Percentiles rank a stretch among this genome's conserved stretches.
phyloP scores from a whole-genome alignment of 768 basidiomycete species.

The Clitopilus passeckerianus region DNA sequence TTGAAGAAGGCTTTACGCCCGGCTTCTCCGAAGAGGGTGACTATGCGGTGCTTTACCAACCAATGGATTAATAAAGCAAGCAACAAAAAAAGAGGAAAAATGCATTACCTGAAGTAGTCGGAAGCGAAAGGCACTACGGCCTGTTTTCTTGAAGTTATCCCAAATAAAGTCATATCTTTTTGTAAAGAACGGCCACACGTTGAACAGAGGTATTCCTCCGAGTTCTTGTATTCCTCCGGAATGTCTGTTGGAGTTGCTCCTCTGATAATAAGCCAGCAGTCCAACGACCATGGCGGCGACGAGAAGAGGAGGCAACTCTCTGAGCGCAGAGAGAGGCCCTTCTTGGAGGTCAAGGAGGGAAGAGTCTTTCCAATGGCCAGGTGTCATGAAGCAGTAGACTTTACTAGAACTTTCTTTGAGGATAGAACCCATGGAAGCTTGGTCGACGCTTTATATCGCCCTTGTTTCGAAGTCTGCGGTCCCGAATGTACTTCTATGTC shows the following conservation, averaged over 20 bases:
- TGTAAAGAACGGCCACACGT: constrained; percentile 8
- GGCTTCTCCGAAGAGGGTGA: constrained; percentile 17
- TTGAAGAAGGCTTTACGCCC: constrained; percentile 18
- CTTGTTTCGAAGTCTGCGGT: too few species aligned
- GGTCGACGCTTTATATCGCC: not conserved
- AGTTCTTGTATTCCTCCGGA: constrained; percentile 8
- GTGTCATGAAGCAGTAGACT: not conserved
- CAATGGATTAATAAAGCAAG: too few species aligned
- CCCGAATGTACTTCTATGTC: too few species aligned
- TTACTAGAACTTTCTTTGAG: not conserved
- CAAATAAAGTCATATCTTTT: not conserved
- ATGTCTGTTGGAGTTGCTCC: not conserved
- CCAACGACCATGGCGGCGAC: not conserved
- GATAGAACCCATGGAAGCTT: too few species aligned
- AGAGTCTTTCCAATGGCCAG: not conserved
- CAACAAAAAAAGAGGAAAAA: not conserved
- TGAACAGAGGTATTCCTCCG: constrained; percentile 20
- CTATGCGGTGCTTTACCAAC: constrained; percentile 14
- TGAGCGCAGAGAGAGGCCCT: not conserved
- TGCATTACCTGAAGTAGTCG: not conserved
- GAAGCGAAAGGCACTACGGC: not conserved
- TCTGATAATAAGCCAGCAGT: not conserved
- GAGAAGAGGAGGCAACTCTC: not conserved
- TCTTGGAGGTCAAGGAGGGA: not conserved
- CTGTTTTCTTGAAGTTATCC: not conserved